phyloP scores from a whole-genome alignment of 176 grass and related monocot species.

The Leersia perrieri region DNA sequence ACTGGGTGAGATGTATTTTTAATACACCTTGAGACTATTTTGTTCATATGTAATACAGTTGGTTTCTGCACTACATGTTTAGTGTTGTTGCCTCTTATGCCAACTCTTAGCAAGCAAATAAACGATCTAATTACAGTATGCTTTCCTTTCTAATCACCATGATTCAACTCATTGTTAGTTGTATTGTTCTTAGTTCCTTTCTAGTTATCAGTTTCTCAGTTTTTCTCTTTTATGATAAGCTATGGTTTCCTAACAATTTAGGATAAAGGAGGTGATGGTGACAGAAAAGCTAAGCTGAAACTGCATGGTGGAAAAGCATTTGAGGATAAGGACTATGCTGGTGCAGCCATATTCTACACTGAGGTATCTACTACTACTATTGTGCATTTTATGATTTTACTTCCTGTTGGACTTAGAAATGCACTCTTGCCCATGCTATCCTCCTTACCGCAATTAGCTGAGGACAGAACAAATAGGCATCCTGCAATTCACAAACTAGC shows the following conservation, averaged over 20 bases:
- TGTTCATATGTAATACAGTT: neutral
- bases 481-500: neutral
- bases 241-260: neutral
- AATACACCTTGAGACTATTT: neutral
- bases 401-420: neutral
- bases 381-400: neutral
- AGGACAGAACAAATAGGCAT: neutral
- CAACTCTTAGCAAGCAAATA: no score
- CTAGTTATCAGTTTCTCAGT: no score
- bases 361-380: conserved; percentile 32
- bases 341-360: conserved; percentile 23
- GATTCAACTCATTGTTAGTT: neutral
- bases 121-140: no score
- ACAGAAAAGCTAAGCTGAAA: conserved; percentile 35
- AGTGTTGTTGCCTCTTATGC: no score
- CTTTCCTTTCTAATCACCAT: neutral
- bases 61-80: no score
- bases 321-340: conserved; percentile 1
- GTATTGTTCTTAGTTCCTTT: neutral
- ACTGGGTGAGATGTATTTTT: neutral
- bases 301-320: conserved; percentile 22
- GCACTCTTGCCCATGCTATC: neutral
- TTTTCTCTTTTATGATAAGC: neutral
- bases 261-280: neutral
- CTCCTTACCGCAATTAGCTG: neutral